phyloP scores from a whole-genome alignment of 2,329 filamentous ascomycete species.

The Ceratocystis harringtonii region DNA sequence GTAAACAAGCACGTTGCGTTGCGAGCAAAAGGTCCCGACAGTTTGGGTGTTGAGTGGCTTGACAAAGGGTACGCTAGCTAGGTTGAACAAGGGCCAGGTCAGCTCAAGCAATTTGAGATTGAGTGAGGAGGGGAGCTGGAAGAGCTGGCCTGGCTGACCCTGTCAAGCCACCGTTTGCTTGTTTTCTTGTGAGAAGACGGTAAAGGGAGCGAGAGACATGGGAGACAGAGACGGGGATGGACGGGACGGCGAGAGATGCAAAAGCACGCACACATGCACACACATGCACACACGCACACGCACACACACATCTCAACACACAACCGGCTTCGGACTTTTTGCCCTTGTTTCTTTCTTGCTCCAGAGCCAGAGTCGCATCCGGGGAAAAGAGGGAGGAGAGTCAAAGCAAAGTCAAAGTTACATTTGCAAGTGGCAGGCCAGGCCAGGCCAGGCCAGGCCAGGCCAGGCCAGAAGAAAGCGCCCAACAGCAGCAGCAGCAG shows the following conservation, averaged over 20 bases:
- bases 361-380: neutral
- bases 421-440: neutral
- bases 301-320: neutral
- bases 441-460: neutral
- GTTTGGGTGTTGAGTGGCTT: neutral
- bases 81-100: neutral
- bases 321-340: neutral
- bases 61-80: neutral
- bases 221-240: too few species aligned
- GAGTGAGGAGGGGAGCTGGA: neutral
- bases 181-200: too few species aligned
- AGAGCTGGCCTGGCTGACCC: too few species aligned
- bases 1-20: neutral
- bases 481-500: neutral
- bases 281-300: too few species aligned
- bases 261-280: too few species aligned
- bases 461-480: neutral
- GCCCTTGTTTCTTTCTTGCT: neutral
- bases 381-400: neutral
- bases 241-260: too few species aligned
- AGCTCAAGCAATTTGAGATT: neutral
- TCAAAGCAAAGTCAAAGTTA: neutral
- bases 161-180: too few species aligned
- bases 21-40: conserved; percentile 3
- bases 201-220: too few species aligned